Conservation (phyloP, 345 rosid species). For the Turritis glabra region DNA sequence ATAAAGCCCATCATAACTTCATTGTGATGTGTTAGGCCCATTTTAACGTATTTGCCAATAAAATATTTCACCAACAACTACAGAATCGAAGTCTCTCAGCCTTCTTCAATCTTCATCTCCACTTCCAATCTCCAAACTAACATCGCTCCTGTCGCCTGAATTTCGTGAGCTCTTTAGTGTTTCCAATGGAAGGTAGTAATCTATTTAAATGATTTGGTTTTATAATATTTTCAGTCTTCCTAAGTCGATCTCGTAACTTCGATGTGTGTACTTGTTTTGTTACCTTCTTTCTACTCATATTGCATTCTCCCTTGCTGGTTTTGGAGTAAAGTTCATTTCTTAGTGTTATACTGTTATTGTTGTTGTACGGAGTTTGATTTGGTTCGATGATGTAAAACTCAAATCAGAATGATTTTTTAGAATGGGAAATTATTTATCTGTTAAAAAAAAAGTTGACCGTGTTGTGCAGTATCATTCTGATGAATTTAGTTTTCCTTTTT, state of each 20-base stretch:
- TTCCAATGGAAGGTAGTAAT: conserved; percentile 35
- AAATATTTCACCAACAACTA: background rate
- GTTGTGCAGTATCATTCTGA: background rate
- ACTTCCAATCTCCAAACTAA: background rate
- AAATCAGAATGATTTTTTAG: background rate
- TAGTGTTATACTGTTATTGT: background rate
- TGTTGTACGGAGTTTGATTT: conserved; percentile 7
- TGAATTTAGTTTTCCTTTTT: background rate
- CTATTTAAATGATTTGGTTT: background rate
- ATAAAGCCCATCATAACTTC: conserved; percentile 4
- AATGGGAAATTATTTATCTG: background rate
- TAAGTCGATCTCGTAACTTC: background rate
- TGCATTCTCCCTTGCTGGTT: too few relatives aligned
- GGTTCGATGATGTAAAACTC: conserved; percentile 4
- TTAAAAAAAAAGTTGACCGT: background rate
- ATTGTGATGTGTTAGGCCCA: conserved; percentile 2
- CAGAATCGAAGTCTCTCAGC: background rate
- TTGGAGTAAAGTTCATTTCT: too few relatives aligned
- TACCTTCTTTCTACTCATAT: too few relatives aligned
- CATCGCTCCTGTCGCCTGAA: conserved; percentile 11
- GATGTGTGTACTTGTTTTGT: too few relatives aligned
- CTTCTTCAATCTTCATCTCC: background rate
- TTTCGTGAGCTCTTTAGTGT: conserved; percentile 15
- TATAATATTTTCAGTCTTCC: background rate
- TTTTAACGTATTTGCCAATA: background rate